Conservation (phyloP, 805 yeast species). For the Kurtzmaniella fragi region DNA sequence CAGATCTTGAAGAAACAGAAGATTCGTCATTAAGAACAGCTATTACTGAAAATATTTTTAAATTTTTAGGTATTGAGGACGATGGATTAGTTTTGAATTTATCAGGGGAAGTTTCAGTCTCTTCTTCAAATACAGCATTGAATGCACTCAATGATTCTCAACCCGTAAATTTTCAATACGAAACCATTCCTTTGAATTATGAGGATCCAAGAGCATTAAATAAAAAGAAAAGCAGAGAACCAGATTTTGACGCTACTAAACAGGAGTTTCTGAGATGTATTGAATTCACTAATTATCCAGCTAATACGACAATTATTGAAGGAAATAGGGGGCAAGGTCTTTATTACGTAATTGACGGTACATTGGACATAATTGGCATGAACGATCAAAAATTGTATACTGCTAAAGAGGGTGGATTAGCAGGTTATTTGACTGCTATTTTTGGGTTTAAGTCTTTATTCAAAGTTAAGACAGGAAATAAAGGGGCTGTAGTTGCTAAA, state of each 20-base stretch:
- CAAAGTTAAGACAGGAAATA: conserved; percentile 49
- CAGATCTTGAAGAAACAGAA: conserved; percentile 62
- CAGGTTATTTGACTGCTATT: conserved; percentile 80
- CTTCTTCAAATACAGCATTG: not conserved
- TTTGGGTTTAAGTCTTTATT: conserved; percentile 78
- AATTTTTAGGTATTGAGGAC: conserved; percentile 55
- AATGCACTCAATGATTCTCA: not conserved
- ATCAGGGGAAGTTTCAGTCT: conserved; percentile 4
- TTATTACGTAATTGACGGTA: conserved; percentile 76
- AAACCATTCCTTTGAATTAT: not conserved
- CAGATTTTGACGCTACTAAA: conserved; percentile 49
- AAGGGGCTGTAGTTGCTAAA: conserved; percentile 60
- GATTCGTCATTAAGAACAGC: conserved; percentile 61
- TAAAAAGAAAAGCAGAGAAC: conserved; percentile 6
- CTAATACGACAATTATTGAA: conserved; percentile 54
- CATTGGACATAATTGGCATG: conserved; percentile 45
- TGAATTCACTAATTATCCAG: conserved; percentile 47
- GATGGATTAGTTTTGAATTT: too few relatives aligned
- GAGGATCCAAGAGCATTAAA: not conserved
- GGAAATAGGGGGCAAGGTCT: conserved; percentile 68
- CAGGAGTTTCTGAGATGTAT: conserved; percentile 55
- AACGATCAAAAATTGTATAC: conserved; percentile 39
- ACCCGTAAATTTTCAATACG: not conserved
- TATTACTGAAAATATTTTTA: conserved; percentile 65
- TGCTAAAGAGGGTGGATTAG: conserved; percentile 73